Percentiles rank a stretch among this genome's conserved stretches.
phyloP scores from a whole-genome alignment of 495 filamentous ascomycete genomes.

The Penicillium macrosclerotiorum region DNA sequence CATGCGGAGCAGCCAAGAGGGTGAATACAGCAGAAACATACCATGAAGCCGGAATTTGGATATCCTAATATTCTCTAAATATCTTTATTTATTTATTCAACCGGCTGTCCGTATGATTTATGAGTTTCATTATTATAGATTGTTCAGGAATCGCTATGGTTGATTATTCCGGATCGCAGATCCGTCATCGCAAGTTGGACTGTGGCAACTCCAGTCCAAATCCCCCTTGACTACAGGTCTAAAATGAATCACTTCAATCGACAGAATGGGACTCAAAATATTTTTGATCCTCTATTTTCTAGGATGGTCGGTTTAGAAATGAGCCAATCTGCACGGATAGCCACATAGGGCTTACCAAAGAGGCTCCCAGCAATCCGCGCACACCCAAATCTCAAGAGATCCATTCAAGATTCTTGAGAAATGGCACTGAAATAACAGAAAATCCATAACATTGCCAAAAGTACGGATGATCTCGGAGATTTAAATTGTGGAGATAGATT shows the following conservation, averaged over 20 bases:
- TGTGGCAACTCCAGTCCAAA: slow-evolving; percentile 10
- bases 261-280: too few relatives aligned
- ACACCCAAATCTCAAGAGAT: slow-evolving; percentile 4
- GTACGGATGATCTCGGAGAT: too few relatives aligned
- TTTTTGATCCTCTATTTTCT: slow-evolving; percentile 6
- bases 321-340: slow-evolving; percentile 26
- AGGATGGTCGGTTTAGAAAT: slow-evolving; percentile 20
- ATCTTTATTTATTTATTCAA: too few relatives aligned
- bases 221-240: background rate
- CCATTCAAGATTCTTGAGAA: slow-evolving; percentile 11
- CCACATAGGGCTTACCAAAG: slow-evolving; percentile 20
- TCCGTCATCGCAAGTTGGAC: slow-evolving; percentile 8
- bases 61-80: background rate
- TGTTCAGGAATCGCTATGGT: too few relatives aligned
- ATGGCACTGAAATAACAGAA: slow-evolving; percentile 9
- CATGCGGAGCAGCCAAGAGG: too few relatives aligned
- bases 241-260: slow-evolving; percentile 21
- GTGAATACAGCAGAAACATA: too few relatives aligned
- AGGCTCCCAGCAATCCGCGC: slow-evolving; percentile 16
- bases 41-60: too few relatives aligned
- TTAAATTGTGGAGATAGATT: too few relatives aligned
- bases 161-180: too few relatives aligned
- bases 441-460: background rate
- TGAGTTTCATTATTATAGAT: too few relatives aligned
- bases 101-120: too few relatives aligned